These are phyloP conservation scores for Apiotrichum veenhuisii DNA, from an alignment of 1,284 basidiomycete species.

Conservation along the genomic window DNA sequence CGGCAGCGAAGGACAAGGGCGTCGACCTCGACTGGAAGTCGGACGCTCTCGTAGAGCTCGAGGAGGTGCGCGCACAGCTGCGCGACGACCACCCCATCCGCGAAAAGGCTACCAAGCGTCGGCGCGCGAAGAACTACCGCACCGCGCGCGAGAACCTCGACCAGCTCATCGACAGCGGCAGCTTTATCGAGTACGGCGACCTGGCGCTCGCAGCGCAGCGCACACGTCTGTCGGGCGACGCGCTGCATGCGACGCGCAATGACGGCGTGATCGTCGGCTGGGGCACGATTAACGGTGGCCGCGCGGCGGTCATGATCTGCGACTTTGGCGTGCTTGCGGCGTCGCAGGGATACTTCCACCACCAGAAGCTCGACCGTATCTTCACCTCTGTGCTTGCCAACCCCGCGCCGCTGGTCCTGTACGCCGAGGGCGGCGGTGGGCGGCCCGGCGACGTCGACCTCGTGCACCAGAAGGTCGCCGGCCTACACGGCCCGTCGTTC, in stretches of 20 bases:
- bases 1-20: neutral
- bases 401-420: constrained; percentile 18
- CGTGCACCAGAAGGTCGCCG: constrained; percentile 13
- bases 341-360: constrained; percentile 22
- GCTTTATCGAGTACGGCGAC: constrained; percentile 20
- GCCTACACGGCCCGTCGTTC: constrained; percentile 15
- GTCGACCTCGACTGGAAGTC: constrained; percentile 18
- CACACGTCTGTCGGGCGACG: constrained; percentile 9
- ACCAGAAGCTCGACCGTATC: constrained; percentile 20
- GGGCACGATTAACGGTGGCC: constrained; percentile 17
- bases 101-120: constrained; percentile 14
- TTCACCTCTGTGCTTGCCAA: constrained; percentile 17
- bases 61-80: constrained; percentile 13
- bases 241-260: constrained; percentile 15
- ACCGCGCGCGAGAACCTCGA: constrained; percentile 19
- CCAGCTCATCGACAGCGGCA: constrained; percentile 19
- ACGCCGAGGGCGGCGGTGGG: constrained; percentile 21
- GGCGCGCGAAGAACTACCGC: constrained; percentile 12
- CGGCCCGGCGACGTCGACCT: constrained; percentile 21
- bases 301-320: constrained; percentile 15
- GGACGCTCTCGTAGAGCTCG: constrained; percentile 14
- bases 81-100: constrained; percentile 12
- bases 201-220: constrained; percentile 17
- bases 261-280: constrained; percentile 24
- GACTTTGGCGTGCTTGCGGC: constrained; percentile 22